Evolutionary conservation across 2,329 filamentous ascomycete species (phyloP).

Genomic region (Sporothrix luriei): DNA sequence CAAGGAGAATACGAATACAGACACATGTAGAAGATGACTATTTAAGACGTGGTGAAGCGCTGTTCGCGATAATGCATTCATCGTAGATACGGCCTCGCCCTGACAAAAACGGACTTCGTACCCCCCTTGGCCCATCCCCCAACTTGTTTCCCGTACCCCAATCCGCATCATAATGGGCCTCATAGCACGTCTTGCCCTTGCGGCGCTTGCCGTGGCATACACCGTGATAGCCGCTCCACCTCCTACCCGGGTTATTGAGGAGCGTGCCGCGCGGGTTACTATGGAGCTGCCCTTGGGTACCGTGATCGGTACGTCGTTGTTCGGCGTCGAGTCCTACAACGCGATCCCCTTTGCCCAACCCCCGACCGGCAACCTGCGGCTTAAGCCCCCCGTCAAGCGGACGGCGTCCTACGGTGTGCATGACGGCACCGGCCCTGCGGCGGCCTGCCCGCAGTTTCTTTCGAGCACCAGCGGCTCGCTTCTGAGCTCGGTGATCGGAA

Average conservation of each 20-base stretch:
- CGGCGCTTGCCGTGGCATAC: conserved; percentile 6
- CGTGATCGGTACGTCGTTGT: conserved; percentile 19
- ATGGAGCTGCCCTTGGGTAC: conserved; percentile 25
- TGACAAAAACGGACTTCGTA: not conserved
- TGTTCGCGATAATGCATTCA: not conserved
- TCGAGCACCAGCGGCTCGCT: conserved; percentile 14
- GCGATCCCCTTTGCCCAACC: conserved; percentile 76
- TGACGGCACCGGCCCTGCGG: conserved; percentile 59
- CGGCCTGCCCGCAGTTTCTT: conserved; percentile 35
- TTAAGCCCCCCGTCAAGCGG: conserved; percentile 67
- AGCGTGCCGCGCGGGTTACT: conserved; percentile 23
- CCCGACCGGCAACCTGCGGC: conserved; percentile 65
- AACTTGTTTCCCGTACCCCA: not conserved
- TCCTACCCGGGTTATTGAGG: conserved; percentile 6
- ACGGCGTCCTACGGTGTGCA: conserved; percentile 61
- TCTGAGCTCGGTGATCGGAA: not conserved
- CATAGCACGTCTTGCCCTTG: not conserved
- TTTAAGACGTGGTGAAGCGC: not conserved
- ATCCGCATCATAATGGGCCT: not conserved
- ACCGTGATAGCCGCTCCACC: not conserved
- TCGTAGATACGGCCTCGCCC: not conserved
- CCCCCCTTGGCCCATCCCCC: not conserved
- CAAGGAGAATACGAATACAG: not conserved
- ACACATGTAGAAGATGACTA: not conserved
- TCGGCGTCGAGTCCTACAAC: conserved; percentile 65